Evolutionary conservation across 345 rosid genomes (phyloP), one percentile per base, ranked within the genome.

Genomic region (Eucalyptus cladocalyx): DNA sequence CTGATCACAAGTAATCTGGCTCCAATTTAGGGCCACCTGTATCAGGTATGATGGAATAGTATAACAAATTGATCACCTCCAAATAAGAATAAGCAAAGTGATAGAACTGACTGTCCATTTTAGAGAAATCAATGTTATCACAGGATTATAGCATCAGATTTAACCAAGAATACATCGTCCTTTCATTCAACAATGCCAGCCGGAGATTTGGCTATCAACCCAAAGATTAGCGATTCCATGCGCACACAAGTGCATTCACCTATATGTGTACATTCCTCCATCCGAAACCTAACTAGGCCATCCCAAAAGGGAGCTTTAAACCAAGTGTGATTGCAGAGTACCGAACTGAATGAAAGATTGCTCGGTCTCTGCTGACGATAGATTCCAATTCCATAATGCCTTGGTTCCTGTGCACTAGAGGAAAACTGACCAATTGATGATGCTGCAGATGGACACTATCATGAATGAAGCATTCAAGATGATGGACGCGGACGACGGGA

Each of bases 401-500:
- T 76, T 11, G 12, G 47, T 76, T 37, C 24, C 15, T 37, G 45
- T 37, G 83, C 23, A 37, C 45, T 76, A 37, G 26, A 76, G 26
- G 15, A 37, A 34, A 76, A 76, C 24, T 50, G 28, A 21, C n/a
- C 50, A 7, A 23, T 54, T 51, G 53, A 60, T 51, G 14, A 42
- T 87, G 67, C 47, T 37, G 18, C 96, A 98, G 99, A 92, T 96
- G 94, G 99, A 98, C 90, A 90, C 89, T 88, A 93, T 96, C 85
- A 88, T 95, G 9, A 89, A 34, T 21, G 97, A 95, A 65, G 96
- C 90, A 34, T 87, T 95, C 42, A 93, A 91, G 93, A 95, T 93
- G 97, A 90, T 95, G 90, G 91, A 89, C 26, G 95, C 92, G 11
- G 99, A 98, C 34, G 99, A 97, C 60, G 97, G 97, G 88, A 98